phyloP scores from a whole-genome alignment of 164 flowering plant species.

The Stephania japonica region DNA sequence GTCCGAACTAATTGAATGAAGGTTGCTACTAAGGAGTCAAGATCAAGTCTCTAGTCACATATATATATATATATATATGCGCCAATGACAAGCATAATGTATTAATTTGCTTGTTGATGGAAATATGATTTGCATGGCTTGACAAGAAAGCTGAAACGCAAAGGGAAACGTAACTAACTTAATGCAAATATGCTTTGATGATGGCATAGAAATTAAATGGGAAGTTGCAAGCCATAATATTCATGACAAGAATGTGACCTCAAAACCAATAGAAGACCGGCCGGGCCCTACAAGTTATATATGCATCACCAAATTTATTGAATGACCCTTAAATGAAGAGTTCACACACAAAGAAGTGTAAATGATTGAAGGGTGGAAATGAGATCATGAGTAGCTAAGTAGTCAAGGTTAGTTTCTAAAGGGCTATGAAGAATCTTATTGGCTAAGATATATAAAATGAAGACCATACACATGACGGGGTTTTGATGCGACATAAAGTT shows the following conservation, averaged over 20 bases:
- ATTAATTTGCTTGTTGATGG: neutral
- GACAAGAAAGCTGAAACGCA: neutral
- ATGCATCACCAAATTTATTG: too few relatives aligned
- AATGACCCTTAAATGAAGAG: neutral
- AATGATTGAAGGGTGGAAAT: neutral
- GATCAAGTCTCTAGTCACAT: too few relatives aligned
- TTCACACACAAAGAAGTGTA: neutral
- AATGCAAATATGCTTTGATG: neutral
- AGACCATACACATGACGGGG: neutral
- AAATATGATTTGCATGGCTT: neutral
- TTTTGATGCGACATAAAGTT: conserved; percentile 6
- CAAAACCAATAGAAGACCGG: neutral
- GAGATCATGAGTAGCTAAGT: neutral
- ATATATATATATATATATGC: too few relatives aligned
- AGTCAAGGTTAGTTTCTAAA: neutral
- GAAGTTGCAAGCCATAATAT: neutral
- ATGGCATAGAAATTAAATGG: neutral
- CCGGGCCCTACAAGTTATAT: neutral
- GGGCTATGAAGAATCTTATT: neutral
- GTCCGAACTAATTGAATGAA: too few relatives aligned
- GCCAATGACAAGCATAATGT: neutral
- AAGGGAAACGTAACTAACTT: neutral
- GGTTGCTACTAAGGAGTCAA: too few relatives aligned
- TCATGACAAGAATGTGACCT: neutral
- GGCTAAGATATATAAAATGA: neutral